phyloP scores from a whole-genome alignment of 139 green algal genomes.

The Nannochloris sp. region DNA sequence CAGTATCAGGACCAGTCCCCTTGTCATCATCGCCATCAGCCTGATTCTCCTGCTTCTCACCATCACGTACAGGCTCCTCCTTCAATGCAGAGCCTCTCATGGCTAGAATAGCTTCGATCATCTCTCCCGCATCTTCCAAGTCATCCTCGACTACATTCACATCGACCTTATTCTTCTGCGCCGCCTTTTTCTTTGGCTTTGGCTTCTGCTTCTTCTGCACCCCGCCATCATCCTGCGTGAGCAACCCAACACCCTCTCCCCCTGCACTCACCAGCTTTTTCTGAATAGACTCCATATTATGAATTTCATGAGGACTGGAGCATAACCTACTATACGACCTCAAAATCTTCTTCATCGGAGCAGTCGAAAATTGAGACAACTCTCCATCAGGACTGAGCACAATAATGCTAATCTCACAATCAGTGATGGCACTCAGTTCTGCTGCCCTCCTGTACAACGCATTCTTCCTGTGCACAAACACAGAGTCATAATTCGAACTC shows the following conservation, averaged over 20 bases:
- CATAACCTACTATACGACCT: conserved; percentile 38
- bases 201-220: neutral
- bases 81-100: neutral
- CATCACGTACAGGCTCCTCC: neutral
- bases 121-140: neutral
- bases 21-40: conserved; percentile 2
- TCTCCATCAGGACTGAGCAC: conserved; percentile 54
- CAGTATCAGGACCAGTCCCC: neutral
- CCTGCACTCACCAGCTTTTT: neutral
- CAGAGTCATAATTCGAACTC: conserved; percentile 1
- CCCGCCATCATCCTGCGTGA: neutral
- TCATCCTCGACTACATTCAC: neutral
- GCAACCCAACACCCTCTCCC: conserved; percentile 11
- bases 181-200: neutral
- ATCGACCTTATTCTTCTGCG: neutral
- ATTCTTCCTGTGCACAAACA: conserved; percentile 64
- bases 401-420: conserved; percentile 70
- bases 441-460: conserved; percentile 71
- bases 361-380: conserved; percentile 59
- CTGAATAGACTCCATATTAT: conserved; percentile 48
- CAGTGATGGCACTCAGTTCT: conserved; percentile 72
- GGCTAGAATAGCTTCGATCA: neutral
- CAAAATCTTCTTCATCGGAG: conserved; percentile 56
- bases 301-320: conserved; percentile 47
- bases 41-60: neutral